These are phyloP conservation scores for Aureobasidium sp. DNA, from an alignment of 2,329 filamentous ascomycete genomes.

Conservation along the genomic window DNA sequence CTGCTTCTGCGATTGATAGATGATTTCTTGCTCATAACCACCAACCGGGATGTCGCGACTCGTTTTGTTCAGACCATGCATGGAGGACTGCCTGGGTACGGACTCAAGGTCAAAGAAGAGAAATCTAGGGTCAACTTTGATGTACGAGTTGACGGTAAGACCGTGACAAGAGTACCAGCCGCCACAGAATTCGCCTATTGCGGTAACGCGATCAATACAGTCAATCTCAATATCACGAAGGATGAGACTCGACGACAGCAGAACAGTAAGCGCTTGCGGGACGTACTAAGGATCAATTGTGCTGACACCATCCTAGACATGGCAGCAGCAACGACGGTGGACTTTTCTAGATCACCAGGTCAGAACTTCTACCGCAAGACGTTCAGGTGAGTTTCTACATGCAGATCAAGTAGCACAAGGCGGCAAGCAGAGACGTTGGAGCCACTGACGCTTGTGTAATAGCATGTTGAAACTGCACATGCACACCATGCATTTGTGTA, in stretches of 20 bases:
- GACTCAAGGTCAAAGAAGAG: conserved; percentile 64
- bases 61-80: conserved; percentile 77
- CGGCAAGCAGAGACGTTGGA: conserved; percentile 22
- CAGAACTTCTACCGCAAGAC: conserved; percentile 74
- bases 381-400: conserved; percentile 43
- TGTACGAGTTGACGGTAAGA: conserved; percentile 51
- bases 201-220: conserved; percentile 67
- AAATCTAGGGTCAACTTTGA: conserved; percentile 88
- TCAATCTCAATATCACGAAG: conserved; percentile 67
- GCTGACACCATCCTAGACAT: conserved; percentile 36
- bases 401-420: conserved; percentile 57
- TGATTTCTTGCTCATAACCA: conserved; percentile 85
- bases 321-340: conserved; percentile 70
- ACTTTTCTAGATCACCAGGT: conserved; percentile 64
- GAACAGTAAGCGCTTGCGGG: conserved; percentile 40
- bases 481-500: conserved; percentile 77
- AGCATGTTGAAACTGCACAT: conserved; percentile 75
- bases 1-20: conserved; percentile 79
- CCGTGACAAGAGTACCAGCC: conserved; percentile 36
- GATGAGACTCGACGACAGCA: conserved; percentile 51
- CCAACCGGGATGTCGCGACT: conserved; percentile 57
- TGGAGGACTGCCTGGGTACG: conserved; percentile 67
- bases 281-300: background rate
- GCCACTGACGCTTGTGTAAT: conserved; percentile 18
- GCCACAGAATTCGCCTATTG: conserved; percentile 74